Base-by-base conservation (phyloP, 768 basidiomycete genomes). In the Rhizopogon vulgaris region DNA sequence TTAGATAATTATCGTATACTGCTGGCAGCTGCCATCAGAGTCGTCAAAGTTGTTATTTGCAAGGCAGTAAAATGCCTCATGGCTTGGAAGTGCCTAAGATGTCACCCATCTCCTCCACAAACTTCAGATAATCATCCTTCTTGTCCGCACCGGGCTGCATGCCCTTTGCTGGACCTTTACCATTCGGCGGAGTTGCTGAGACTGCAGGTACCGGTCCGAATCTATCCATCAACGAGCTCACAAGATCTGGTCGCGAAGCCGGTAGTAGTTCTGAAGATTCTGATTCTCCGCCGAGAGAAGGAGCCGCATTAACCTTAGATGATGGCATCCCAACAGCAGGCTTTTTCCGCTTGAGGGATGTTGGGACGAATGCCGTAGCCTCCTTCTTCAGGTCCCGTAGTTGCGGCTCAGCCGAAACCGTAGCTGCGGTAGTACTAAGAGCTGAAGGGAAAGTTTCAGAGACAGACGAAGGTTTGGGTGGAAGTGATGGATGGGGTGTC, bases 381-480 rank as follows among this genome's bases (percentile, higher is more conserved):
- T 99, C 96, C 68, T 92, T 94, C 72, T 94, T 92, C 55, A 98
- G 75, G 69, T 99, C 92, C 12, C 95, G 87, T 47, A 99, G 69
- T 63, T 92, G 78, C 4, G 96, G 92, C 41, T 75, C 91, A 2
- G 94, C 93, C 18, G 81, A 85, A 48, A 97, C 84, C 2, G 80
- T 87, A 1, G 90, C 91, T 6, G 79, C 71, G 1, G 73, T 74
- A 14, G 75, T 54, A 40, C 68, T 71, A 9, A 74, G 68, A 8
- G 69, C 53, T 11, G 61, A 63, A 12, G 68, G 56, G 24, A 60
- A 63, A 22, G 72, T 73, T 49, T 72, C 71, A 2, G 66, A 63
- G 14, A 69, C 68, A 14, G 72, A 55, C 41, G 49, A 28, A 2
- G 74, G 75, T 52, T 78, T 78, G 9, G 68, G 56, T 36, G 78